Base-by-base conservation (phyloP, 1,284 basidiomycete species). In the Trichosporon sp. region DNA sequence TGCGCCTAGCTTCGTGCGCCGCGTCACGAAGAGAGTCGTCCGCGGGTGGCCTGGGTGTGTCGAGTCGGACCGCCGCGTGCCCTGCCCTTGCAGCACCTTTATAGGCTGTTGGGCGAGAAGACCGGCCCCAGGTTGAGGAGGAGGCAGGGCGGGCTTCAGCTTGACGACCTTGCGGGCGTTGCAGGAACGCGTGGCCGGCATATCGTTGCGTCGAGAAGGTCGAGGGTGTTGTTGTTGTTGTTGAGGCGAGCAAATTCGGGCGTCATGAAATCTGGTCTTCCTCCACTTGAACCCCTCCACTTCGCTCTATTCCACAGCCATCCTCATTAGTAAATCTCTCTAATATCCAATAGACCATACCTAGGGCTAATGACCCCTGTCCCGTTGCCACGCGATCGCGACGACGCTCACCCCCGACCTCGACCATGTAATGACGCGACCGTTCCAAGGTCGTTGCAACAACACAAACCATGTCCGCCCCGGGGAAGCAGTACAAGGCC, bases 1-100 rank as follows among this genome's bases (percentile, higher is more conserved):
- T 21, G 92, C 92, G 81, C 95, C 96, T 75, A 95, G 65, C 56
- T 70, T 48, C 87, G 91, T 92, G 79, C 90, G 91, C 64, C 93
- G 89, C 73, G 92, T 92, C 65, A 96, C 81, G 73, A 92, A 92
- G 48, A 96, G 90, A 72, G 88, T 86, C 76, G 92, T 92, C 81
- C 91, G 89, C 80, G 91, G 91, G 68, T 75, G 80, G 3, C 79
- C 80, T n/a, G 71, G 73, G 67, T 77, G 76, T 38, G 74, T 72
- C 5, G 68, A 68, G 68, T 83, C 80, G 4, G 75, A 78, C 64
- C 81, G 69, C 21, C 74, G 67, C n/a, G 74, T 76, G 1, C 74
- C 74, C 6, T 73, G 70, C 10, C 80, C 80, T 37, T 81, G 80
- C 4, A 81, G 70, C 1, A 77, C 68, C 70, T 82, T 82, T 71